Base-by-base conservation (phyloP, 2,329 filamentous ascomycete genomes). In the Beauveria rudraprayagi region DNA sequence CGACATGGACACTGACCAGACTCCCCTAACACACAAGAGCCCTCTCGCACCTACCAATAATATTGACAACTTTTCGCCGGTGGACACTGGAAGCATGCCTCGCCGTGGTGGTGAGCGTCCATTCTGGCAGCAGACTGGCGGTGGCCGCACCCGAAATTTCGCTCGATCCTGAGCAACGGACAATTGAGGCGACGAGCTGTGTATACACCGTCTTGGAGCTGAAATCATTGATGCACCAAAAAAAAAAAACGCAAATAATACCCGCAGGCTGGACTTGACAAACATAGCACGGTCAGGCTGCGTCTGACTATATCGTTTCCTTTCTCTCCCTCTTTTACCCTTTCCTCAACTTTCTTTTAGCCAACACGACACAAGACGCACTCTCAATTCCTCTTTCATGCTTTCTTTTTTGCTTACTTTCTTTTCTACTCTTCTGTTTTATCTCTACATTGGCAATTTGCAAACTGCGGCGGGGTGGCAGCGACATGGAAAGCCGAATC, bases 121-220 rank as follows among this genome's bases (percentile, higher is more conserved):
- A 44, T 61, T 61, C 16, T 61, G 60, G 60, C 60, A 61, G 52
- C 60, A 61, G 46, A 61, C 59, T 44, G 53, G 46, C 24, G 60
- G 60, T 56, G 59, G 59, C 26, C 59, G 59, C 52, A 61, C 52
- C 16, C 52, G 59, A 51, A 61, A 61, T 28, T 44, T 61, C 16
- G 56, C 59, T 43, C 59, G 59, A 43, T 50, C 44, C 11, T 56
- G 59, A 61, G 59, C 30, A 51, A 61, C 52, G 34, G 44, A 55
- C 17, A 44, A 34, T 34, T 56, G 59, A 56, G 59, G 34, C 22
- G 19, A 30, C 14, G 19, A 48, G 51, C 34, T 61, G 41, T 48
- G 43, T 40, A 50, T 43, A 60, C 40, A 41, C 30, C 43, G 40
- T n/a, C 37, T 43, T 1, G 22, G 47, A n/a, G 24, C 10, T 34